A percentile compares a stretch with the other conserved stretches of the same genome.
phyloP scores from a whole-genome alignment of 2,329 filamentous ascomycete species.

The Aspergillus bombycis region DNA sequence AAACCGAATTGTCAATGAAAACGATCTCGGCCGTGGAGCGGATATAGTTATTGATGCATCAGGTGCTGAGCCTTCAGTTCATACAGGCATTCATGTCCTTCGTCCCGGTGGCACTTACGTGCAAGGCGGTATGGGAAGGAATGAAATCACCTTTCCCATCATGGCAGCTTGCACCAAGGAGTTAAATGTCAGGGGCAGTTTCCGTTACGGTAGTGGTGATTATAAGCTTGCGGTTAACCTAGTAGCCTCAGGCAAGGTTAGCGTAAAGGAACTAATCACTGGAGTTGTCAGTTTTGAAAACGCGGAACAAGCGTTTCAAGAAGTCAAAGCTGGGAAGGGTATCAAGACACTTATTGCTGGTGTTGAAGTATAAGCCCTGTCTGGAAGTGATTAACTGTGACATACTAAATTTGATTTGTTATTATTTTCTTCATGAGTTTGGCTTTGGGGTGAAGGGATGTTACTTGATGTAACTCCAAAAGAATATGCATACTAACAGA shows the following conservation, averaged over 20 bases:
- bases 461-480: neutral
- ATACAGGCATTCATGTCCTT: conserved; percentile 71
- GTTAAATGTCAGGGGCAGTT: conserved; percentile 81
- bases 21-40: conserved; percentile 67
- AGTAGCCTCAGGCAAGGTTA: conserved; percentile 70
- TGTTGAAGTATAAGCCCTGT: conserved; percentile 24
- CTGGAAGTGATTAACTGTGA: neutral
- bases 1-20: conserved; percentile 63
- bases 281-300: conserved; percentile 76
- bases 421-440: neutral
- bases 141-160: conserved; percentile 89
- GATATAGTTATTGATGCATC: conserved; percentile 81
- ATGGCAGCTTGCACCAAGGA: conserved; percentile 89
- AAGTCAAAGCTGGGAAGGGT: conserved; percentile 78
- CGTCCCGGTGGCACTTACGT: conserved; percentile 75
- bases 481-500: neutral
- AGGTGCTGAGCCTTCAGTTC: conserved; percentile 77
- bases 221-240: conserved; percentile 83
- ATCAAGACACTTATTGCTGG: conserved; percentile 53
- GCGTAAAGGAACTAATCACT: conserved; percentile 77
- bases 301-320: conserved; percentile 83
- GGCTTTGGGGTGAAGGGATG: neutral
- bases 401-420: neutral
- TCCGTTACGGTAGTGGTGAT: conserved; percentile 86
- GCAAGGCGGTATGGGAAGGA: conserved; percentile 87